Conservation (phyloP, 352 stramenopile species). For the Saprolegnia diclina region DNA sequence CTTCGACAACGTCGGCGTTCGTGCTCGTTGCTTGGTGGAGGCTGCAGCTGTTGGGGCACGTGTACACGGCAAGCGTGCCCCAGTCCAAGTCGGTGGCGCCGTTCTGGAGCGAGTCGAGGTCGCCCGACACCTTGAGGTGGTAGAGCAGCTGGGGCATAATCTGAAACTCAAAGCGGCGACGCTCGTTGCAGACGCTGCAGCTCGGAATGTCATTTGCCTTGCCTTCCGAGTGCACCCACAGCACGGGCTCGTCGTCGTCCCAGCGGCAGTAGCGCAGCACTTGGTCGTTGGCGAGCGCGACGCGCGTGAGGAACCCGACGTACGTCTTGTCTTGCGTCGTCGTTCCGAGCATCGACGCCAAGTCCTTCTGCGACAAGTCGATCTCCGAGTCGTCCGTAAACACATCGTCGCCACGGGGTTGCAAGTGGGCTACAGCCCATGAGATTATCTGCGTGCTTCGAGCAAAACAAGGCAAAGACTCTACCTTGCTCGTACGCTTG, state of each 20-base stretch:
- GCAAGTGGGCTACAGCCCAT: not conserved
- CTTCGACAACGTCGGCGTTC: slow-evolving; percentile 34
- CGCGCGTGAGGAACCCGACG: slow-evolving; percentile 71
- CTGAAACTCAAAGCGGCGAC: slow-evolving; percentile 92
- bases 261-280: slow-evolving; percentile 88
- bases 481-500: slow-evolving; percentile 60
- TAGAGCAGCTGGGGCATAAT: slow-evolving; percentile 92
- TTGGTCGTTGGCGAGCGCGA: slow-evolving; percentile 78
- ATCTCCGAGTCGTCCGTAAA: slow-evolving; percentile 71
- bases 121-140: slow-evolving; percentile 80
- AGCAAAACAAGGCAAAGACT: no score
- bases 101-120: slow-evolving; percentile 33
- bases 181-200: slow-evolving; percentile 74
- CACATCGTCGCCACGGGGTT: slow-evolving; percentile 34
- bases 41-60: slow-evolving; percentile 86
- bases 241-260: slow-evolving; percentile 57
- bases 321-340: slow-evolving; percentile 67
- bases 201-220: slow-evolving; percentile 40
- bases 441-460: no score
- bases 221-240: slow-evolving; percentile 80
- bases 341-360: slow-evolving; percentile 63
- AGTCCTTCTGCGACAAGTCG: slow-evolving; percentile 64
- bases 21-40: slow-evolving; percentile 38
- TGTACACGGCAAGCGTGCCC: slow-evolving; percentile 90
- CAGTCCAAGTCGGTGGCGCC: slow-evolving; percentile 73